phyloP scores from a whole-genome alignment of 139 green algal genomes.

The Parachlorella kessleri region DNA sequence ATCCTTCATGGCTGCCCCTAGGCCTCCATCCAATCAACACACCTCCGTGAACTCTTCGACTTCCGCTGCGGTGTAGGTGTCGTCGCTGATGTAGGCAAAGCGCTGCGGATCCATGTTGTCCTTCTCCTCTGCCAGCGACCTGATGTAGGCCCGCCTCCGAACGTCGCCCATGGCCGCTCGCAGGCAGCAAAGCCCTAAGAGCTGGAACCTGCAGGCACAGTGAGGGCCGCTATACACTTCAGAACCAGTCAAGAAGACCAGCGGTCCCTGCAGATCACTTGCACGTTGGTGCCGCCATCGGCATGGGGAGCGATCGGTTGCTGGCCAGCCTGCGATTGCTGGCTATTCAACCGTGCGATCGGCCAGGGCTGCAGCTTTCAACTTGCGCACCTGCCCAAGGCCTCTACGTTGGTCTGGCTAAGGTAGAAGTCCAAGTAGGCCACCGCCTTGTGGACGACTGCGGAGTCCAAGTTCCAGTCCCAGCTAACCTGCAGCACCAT shows the following conservation, averaged over 20 bases:
- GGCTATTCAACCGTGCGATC: too few relatives aligned
- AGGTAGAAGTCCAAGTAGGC: constrained; percentile 67
- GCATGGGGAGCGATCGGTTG: too few relatives aligned
- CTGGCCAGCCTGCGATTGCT: too few relatives aligned
- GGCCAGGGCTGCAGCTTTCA: too few relatives aligned
- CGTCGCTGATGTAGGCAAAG: constrained; percentile 58
- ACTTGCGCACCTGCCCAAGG: background rate
- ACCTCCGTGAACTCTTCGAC: constrained; percentile 60
- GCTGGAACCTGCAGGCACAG: constrained; percentile 59
- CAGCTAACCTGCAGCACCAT: constrained; percentile 62
- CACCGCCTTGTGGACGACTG: constrained; percentile 60
- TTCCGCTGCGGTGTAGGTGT: constrained; percentile 49
- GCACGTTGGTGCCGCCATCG: too few relatives aligned
- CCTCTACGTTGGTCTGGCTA: constrained; percentile 20
- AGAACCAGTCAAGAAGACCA: too few relatives aligned
- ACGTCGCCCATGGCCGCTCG: constrained; percentile 55
- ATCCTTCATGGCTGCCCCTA: too few relatives aligned
- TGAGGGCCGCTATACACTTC: too few relatives aligned
- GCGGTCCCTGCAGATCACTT: too few relatives aligned
- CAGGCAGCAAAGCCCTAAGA: constrained; percentile 60
- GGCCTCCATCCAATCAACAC: too few relatives aligned
- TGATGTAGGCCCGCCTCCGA: background rate
- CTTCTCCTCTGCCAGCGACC: background rate
- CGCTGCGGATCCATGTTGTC: constrained; percentile 40
- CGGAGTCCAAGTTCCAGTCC: constrained; percentile 65